Evolutionary conservation across 1,139 yeast species (phyloP).

Genomic region (Kodamaea ohmeri): DNA sequence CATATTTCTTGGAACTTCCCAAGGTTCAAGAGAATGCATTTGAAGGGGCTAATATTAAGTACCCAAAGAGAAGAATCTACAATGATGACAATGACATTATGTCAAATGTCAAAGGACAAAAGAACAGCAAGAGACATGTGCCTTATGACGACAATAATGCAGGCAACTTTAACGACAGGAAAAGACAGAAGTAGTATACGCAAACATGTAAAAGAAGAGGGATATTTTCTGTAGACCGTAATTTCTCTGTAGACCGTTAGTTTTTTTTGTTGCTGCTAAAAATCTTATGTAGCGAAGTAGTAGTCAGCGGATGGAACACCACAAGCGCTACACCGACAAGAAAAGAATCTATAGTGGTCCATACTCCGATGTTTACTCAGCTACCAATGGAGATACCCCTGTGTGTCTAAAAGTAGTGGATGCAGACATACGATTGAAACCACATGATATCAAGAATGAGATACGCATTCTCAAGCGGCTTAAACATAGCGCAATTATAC

Average conservation of each 20-base stretch:
- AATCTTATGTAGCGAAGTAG: too few species aligned
- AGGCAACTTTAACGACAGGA: constrained; percentile 18
- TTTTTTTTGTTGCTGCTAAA: not conserved
- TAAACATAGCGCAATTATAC: constrained; percentile 24
- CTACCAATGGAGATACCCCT: constrained; percentile 16
- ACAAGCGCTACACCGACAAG: constrained; percentile 20
- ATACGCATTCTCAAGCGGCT: constrained; percentile 26
- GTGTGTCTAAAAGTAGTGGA: constrained; percentile 44
- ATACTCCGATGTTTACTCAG: constrained; percentile 34
- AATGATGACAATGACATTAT: constrained; percentile 73
- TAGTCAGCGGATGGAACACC: constrained; percentile 3
- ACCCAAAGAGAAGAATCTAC: constrained; percentile 71
- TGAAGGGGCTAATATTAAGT: constrained; percentile 58
- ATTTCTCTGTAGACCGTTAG: too few species aligned
- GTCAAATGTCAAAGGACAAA: constrained; percentile 21
- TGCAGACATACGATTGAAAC: constrained; percentile 34
- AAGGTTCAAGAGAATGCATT: constrained; percentile 69
- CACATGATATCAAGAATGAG: constrained; percentile 40
- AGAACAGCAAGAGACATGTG: constrained; percentile 26
- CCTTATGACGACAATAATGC: constrained; percentile 12
- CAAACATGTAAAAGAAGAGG: too few species aligned
- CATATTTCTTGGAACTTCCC: constrained; percentile 69
- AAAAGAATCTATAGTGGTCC: constrained; percentile 35
- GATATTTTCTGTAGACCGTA: too few species aligned
- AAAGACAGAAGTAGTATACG: constrained; percentile 23